Percentiles rank a stretch among this genome's conserved stretches.
phyloP scores from a whole-genome alignment of 164 flowering plant species.

The Platanus orientalis region DNA sequence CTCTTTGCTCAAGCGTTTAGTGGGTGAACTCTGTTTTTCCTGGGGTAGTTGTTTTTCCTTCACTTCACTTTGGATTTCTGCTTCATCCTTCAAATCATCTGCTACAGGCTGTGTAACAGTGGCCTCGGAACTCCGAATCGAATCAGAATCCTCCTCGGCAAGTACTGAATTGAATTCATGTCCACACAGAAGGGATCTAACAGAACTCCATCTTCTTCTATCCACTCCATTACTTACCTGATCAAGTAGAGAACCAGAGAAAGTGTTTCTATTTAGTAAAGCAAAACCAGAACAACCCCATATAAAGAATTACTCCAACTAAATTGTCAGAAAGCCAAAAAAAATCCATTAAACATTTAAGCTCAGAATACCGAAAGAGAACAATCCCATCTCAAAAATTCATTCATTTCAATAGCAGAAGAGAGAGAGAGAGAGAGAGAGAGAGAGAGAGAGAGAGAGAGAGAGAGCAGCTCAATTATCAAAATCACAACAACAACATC shows the following conservation, averaged over 20 bases:
- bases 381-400: too few species aligned
- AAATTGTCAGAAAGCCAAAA: too few species aligned
- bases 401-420: too few species aligned
- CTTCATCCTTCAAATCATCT: slow-evolving; percentile 21
- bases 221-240: slow-evolving; percentile 35
- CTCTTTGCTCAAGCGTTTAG: slow-evolving; percentile 28
- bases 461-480: too few species aligned
- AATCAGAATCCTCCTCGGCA: slow-evolving; percentile 65
- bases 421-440: too few species aligned
- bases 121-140: slow-evolving; percentile 58
- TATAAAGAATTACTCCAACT: neutral
- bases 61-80: slow-evolving; percentile 13
- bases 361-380: too few species aligned
- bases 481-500: too few species aligned
- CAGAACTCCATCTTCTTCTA: slow-evolving; percentile 58
- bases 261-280: neutral
- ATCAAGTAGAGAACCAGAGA: too few species aligned
- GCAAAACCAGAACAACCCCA: neutral
- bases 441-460: too few species aligned
- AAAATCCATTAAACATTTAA: too few species aligned
- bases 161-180: slow-evolving; percentile 62
- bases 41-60: slow-evolving; percentile 8
- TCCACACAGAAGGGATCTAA: slow-evolving; percentile 70
- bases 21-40: slow-evolving; percentile 26
- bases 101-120: slow-evolving; percentile 48